A percentile compares a stretch with the other conserved stretches of the same genome.
These are phyloP conservation scores for Mucor lusitanicus DNA, from an alignment of 371 early-diverging fungal genomes.

Conservation along the genomic window DNA sequence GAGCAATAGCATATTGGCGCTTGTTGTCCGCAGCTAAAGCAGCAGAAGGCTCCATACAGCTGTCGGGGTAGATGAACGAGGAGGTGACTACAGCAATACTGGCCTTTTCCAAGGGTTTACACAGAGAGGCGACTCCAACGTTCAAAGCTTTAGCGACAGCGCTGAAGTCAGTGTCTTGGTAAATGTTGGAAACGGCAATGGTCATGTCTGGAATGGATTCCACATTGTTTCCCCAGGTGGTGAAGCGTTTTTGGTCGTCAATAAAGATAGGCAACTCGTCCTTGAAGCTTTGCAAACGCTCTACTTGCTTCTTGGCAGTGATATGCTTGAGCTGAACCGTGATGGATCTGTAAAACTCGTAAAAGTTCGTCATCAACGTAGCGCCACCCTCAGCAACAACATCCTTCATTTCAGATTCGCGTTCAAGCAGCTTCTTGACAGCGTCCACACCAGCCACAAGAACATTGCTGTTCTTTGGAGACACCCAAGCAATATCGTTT, in stretches of 20 bases:
- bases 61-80: slow-evolving; percentile 53
- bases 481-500: slow-evolving; percentile 32
- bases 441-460: slow-evolving; percentile 29
- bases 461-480: slow-evolving; percentile 14
- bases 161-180: slow-evolving; percentile 34
- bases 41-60: slow-evolving; percentile 59
- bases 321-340: slow-evolving; percentile 15
- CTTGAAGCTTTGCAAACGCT: slow-evolving; percentile 2
- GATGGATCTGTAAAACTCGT: slow-evolving; percentile 33
- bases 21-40: slow-evolving; percentile 57
- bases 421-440: slow-evolving; percentile 13
- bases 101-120: slow-evolving; percentile 26
- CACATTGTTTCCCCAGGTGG: slow-evolving; percentile 32
- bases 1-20: slow-evolving; percentile 53
- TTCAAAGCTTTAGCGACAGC: slow-evolving; percentile 14
- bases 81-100: slow-evolving; percentile 55
- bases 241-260: slow-evolving; percentile 23
- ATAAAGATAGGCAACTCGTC: slow-evolving; percentile 23
- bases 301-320: slow-evolving; percentile 8
- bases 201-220: slow-evolving; percentile 29
- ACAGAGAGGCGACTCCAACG: slow-evolving; percentile 3
- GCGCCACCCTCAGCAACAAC: not conserved
- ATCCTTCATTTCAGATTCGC: slow-evolving; percentile 6
- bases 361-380: slow-evolving; percentile 26
- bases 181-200: slow-evolving; percentile 28